These are phyloP conservation scores for Triangularia setosa DNA, from an alignment of 2,329 filamentous ascomycete species.

Conservation along the genomic window DNA sequence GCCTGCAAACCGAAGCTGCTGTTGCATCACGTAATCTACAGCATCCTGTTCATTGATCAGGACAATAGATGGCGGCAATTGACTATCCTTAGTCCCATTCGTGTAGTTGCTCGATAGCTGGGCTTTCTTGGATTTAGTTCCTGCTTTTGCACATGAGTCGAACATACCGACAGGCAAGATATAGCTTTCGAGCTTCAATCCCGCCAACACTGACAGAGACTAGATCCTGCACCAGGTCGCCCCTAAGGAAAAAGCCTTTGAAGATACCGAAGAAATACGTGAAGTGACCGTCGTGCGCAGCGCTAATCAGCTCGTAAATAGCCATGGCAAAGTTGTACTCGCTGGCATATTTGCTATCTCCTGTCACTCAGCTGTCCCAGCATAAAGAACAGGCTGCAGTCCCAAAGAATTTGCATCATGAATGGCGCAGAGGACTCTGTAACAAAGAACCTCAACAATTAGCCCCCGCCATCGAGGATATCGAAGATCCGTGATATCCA, in stretches of 20 bases:
- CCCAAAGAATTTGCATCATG: background rate
- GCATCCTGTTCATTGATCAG: slow-evolving; percentile 56
- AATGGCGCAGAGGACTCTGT: slow-evolving; percentile 6
- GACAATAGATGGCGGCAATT: slow-evolving; percentile 44
- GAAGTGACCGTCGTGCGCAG: slow-evolving; percentile 64
- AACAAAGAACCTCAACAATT: slow-evolving; percentile 6
- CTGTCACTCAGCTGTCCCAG: background rate
- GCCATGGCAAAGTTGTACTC: slow-evolving; percentile 55
- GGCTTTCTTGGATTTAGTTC: background rate
- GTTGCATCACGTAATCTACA: slow-evolving; percentile 39
- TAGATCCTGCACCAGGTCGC: slow-evolving; percentile 35
- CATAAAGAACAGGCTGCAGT: background rate
- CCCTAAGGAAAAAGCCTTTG: slow-evolving; percentile 46
- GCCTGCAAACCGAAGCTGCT: slow-evolving; percentile 30
- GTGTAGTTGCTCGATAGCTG: background rate
- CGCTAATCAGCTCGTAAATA: slow-evolving; percentile 49
- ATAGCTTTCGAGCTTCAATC: slow-evolving; percentile 53
- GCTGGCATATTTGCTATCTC: slow-evolving; percentile 36
- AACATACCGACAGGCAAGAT: slow-evolving; percentile 42
- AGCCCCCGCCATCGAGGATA: slow-evolving; percentile 12
- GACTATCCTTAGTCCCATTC: slow-evolving; percentile 7
- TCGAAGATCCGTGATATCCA: background rate
- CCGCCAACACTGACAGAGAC: slow-evolving; percentile 61
- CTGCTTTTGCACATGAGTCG: background rate
- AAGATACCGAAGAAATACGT: slow-evolving; percentile 51